phyloP scores from a whole-genome alignment of 1,284 basidiomycete species.

The Austroboletus novae-zelandiae region DNA sequence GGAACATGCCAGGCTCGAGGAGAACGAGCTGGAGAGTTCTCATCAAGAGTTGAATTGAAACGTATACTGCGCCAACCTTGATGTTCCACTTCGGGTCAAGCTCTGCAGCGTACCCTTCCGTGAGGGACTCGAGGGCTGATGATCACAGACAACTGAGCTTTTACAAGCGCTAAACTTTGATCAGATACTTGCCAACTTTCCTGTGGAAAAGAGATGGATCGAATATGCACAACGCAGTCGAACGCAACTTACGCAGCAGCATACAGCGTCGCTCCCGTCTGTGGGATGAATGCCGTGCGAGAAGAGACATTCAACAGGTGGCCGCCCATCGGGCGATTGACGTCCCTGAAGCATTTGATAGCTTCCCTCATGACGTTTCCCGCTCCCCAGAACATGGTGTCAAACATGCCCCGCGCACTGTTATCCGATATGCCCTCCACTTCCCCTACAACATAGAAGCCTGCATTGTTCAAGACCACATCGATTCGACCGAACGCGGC shows the following conservation, averaged over 20 bases:
- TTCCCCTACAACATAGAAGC: slow-evolving; percentile 25
- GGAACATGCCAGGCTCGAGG: slow-evolving; percentile 27
- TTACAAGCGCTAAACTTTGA: neutral
- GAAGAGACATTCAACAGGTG: slow-evolving; percentile 27
- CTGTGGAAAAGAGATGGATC: slow-evolving; percentile 5
- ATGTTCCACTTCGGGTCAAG: slow-evolving; percentile 30
- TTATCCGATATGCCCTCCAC: slow-evolving; percentile 30
- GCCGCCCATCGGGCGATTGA: slow-evolving; percentile 26
- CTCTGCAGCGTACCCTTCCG: slow-evolving; percentile 26
- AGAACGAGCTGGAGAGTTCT: slow-evolving; percentile 19
- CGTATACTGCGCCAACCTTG: slow-evolving; percentile 14
- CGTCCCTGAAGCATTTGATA: slow-evolving; percentile 26
- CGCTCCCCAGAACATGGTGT: slow-evolving; percentile 35
- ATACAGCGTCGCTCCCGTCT: slow-evolving; percentile 19
- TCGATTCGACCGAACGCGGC: slow-evolving; percentile 29
- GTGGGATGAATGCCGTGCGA: slow-evolving; percentile 25
- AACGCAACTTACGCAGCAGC: slow-evolving; percentile 23
- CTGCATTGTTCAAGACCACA: slow-evolving; percentile 38
- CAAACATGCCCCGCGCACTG: slow-evolving; percentile 28
- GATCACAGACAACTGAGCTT: neutral
- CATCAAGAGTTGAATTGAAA: slow-evolving; percentile 4
- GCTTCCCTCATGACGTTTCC: slow-evolving; percentile 29
- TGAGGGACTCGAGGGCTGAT: slow-evolving; percentile 28
- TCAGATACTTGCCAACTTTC: slow-evolving; percentile 19
- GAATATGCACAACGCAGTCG: neutral